Evolutionary conservation across 176 grass and related monocot species (phyloP).

Genomic region (Saccharum spontaneum): DNA sequence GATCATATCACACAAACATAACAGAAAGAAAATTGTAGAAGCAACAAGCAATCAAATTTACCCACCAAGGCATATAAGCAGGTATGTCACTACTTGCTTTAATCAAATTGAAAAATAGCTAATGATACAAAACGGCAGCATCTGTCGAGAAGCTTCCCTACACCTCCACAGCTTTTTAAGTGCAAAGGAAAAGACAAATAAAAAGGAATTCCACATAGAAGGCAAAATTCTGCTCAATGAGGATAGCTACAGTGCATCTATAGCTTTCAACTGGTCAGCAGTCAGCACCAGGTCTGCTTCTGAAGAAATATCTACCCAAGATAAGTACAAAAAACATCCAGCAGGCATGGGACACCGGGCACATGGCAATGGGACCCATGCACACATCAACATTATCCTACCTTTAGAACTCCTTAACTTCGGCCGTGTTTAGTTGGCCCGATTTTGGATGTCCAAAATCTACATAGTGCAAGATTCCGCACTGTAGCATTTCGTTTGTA

Average conservation of each 20-base stretch:
- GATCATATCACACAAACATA: neutral
- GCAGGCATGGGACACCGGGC: neutral
- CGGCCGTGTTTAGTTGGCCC: no score
- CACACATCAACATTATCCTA: neutral
- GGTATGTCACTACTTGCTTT: neutral
- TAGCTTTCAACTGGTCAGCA: conserved; percentile 13
- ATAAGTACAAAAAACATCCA: conserved; percentile 30
- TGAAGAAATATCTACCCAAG: conserved; percentile 26
- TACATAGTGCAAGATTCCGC: no score
- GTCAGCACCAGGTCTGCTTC: neutral
- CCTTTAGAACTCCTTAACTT: neutral
- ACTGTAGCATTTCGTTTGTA: no score
- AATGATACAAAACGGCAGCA: neutral
- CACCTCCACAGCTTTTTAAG: neutral
- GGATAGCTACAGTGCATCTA: neutral
- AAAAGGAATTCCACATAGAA: neutral
- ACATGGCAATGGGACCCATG: conserved; percentile 23
- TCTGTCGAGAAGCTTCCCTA: neutral
- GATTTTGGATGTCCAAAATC: no score
- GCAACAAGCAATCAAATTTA: conserved; percentile 7
- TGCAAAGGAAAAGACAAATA: neutral
- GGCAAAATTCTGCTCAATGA: neutral
- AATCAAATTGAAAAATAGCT: neutral
- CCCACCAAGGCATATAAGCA: neutral
- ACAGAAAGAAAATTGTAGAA: neutral